Base-by-base conservation (phyloP, 2,329 filamentous ascomycete species). In the Fusarium sp. region DNA sequence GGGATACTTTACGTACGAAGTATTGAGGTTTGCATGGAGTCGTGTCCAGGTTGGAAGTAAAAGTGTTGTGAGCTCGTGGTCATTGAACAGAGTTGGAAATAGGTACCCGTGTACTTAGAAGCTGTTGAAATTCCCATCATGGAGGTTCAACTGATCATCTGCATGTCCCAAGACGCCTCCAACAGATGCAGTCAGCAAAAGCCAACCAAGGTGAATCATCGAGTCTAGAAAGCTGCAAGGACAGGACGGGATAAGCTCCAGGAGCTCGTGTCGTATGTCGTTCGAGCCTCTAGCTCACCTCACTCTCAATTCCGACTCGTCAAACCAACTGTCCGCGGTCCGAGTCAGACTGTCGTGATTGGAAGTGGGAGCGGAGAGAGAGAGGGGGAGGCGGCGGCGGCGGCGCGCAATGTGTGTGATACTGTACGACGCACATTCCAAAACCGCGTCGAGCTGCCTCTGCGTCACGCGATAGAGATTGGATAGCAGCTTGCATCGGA, bases 341-440 rank as follows among this genome's bases (percentile, higher is more conserved):
- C 59, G 61, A 58, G 67, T 64, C 65, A 71, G 69, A 70, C 33
- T 27, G 27, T 35, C 50, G 29, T 56, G 45, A 61, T 61, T 74
- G 69, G 58, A 36, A 22, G 40, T 42, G 10, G 29, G 35, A 54
- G 56, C 40, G 40, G 40, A 47, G 42, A 47, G 20, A 14, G 29
- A 31, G 29, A 31, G 29, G 33, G 56, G 45, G 58, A 31, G 54
- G 35, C 38, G 47, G 8, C 45, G 27, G 47, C 25, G 42, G 20
- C 22, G 42, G 42, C 20, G 42, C 14, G 45, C 45, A 47, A 69
- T 40, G 36, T 63, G 42, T 33, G 50, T 66, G 66, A 66, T 60
- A 63, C 42, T 52, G 56, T 69, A 33, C 62, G 54, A 58, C 45
- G 31, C 7, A 65, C 54, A 47, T 54, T 56, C 47, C 47, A 52